Conservation (phyloP, 768 basidiomycete species). For the Trametopsis cervina region DNA sequence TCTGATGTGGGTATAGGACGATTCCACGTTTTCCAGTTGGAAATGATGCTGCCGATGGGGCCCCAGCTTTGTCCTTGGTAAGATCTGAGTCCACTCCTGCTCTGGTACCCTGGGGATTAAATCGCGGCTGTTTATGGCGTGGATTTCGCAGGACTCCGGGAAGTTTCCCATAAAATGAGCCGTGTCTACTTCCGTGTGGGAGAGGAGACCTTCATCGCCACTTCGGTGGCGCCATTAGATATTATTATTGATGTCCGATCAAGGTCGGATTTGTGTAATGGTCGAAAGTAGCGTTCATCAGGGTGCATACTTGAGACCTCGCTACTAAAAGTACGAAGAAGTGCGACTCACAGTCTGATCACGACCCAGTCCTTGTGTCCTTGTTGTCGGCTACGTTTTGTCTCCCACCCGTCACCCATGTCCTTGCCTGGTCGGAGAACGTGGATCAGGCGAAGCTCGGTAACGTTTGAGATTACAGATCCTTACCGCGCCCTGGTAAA, state of each 20-base stretch:
- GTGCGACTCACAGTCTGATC: slow-evolving; percentile 66
- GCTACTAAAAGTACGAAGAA: background rate
- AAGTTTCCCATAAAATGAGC: slow-evolving; percentile 95
- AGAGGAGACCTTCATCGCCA: slow-evolving; percentile 67
- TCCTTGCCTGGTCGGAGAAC: slow-evolving; percentile 49
- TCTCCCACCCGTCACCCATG: slow-evolving; percentile 99
- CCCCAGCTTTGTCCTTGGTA: slow-evolving; percentile 75
- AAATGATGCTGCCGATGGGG: slow-evolving; percentile 89
- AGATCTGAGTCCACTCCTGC: slow-evolving; percentile 63
- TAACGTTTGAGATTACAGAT: background rate
- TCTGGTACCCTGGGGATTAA: slow-evolving; percentile 31
- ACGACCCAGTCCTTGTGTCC: slow-evolving; percentile 91
- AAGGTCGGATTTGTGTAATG: slow-evolving; percentile 1
- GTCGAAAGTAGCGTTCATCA: slow-evolving; percentile 4
- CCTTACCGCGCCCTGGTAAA: slow-evolving; percentile 74
- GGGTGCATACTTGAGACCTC: no score
- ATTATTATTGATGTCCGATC: slow-evolving; percentile 3
- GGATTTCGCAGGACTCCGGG: slow-evolving; percentile 80
- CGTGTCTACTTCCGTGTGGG: slow-evolving; percentile 84
- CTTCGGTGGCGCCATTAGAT: no score
- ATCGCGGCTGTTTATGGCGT: slow-evolving; percentile 39
- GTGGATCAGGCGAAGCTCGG: background rate
- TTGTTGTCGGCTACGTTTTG: slow-evolving; percentile 72
- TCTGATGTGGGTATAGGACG: slow-evolving; percentile 73
- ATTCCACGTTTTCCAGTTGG: slow-evolving; percentile 63